Percentiles rank a stretch among this genome's conserved stretches.
Conservation (phyloP, 306 rosid genomes). For the Aeschynomene evenia region DNA sequence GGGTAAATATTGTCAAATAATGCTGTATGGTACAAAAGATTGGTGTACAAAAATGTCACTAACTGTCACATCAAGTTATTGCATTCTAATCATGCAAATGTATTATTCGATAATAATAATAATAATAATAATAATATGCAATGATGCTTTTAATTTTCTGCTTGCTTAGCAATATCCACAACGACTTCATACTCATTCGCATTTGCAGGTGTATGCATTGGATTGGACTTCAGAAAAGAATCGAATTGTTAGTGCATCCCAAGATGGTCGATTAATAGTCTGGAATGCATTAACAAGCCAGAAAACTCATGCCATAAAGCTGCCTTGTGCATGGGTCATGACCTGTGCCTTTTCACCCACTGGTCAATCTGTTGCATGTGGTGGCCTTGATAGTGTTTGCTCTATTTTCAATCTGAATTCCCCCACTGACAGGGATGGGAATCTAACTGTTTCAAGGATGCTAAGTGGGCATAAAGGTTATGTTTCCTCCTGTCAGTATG, state of each 20-base stretch:
- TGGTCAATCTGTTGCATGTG: slow-evolving; percentile 92
- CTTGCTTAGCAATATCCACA: not conserved
- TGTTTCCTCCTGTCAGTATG: slow-evolving; percentile 91
- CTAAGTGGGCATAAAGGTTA: slow-evolving; percentile 96
- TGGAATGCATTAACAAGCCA: slow-evolving; percentile 99
- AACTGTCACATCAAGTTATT: not conserved
- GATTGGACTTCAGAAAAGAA: slow-evolving; percentile 94
- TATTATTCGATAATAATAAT: too few relatives aligned
- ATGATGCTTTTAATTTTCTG: not conserved
- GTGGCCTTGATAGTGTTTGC: slow-evolving; percentile 97
- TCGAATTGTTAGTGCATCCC: slow-evolving; percentile 97
- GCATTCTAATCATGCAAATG: not conserved
- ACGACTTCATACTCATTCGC: not conserved
- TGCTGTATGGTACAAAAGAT: not conserved
- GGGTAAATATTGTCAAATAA: not conserved
- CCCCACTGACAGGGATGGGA: slow-evolving; percentile 75
- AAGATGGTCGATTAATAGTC: slow-evolving; percentile 88
- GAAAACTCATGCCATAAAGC: slow-evolving; percentile 88
- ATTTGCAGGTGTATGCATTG: slow-evolving; percentile 81
- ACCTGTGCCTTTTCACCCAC: slow-evolving; percentile 92
- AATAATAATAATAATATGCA: too few relatives aligned
- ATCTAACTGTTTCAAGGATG: slow-evolving; percentile 62
- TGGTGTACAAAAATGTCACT: not conserved
- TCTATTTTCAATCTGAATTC: slow-evolving; percentile 91
- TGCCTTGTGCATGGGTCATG: slow-evolving; percentile 99